Base-by-base conservation (phyloP, 2,329 filamentous ascomycete genomes). In the Zymoseptoria ardabiliae region DNA sequence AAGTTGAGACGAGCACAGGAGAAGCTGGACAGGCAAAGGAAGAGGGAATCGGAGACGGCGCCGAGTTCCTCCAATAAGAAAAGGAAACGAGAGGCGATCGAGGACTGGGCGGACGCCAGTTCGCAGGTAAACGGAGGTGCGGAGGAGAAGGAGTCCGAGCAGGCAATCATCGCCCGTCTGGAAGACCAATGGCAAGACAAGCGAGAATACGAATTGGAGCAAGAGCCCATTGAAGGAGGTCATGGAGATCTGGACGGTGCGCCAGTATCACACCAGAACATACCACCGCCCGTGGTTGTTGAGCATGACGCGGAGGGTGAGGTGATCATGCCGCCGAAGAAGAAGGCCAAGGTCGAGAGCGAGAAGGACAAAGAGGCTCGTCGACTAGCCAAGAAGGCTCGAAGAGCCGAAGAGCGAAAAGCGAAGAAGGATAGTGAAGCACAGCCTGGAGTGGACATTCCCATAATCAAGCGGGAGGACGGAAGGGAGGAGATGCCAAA, bases 381-480 rank as follows among this genome's bases (percentile, higher is more conserved):
- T 62, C 84, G 81, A 72, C 75, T 75, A 64, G 77, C 75, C 60
- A 85, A 85, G 77, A 83, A 82, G 70, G 77, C 79, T 68, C 76
- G 78, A 67, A 74, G 75, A 58, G 73, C 76, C 66, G 77, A 77
- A 54, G 73, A 79, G 69, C 74, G 73, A 68, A 66, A 64, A 48
- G 69, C 41, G 30, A 57, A 56, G 30, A 22, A 45, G 20, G 55
- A 57, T 45, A 9, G 25, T 17, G 51, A 23, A 19, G 8, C 4
- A 1, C 17, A 21, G 6, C 35, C 35, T 45, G 35, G 35, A 5
- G 35, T 45, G 10, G 35, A 45, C 35, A 45, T 45, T 5, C 22
- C 17, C 13, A 25, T 25, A n/a, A 28, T 23, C 20, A 51, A 51
- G 50, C 20, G 22, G 17, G n/a, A 51, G 50, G 50, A 51, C n/a